Evolutionary conservation across 345 rosid species (phyloP).

Genomic region (Hibiscus trionum): DNA sequence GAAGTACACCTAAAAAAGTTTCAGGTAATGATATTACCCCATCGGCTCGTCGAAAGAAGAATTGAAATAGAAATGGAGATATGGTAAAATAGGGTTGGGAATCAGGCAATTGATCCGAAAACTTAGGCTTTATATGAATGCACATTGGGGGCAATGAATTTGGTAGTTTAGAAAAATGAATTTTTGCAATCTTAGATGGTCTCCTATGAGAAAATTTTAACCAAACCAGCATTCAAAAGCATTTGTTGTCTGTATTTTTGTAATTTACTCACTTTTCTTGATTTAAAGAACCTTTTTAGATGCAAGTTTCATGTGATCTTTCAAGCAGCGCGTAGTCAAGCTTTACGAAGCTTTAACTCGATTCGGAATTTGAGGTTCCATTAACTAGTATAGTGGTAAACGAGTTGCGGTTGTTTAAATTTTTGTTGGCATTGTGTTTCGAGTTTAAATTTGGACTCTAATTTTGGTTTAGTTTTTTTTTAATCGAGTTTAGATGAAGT

Average conservation of each 20-base stretch:
- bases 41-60: constrained; percentile 8
- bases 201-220: neutral
- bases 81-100: constrained; percentile 3
- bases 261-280: neutral
- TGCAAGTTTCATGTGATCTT: neutral
- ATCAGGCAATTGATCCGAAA: neutral
- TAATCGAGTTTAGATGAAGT: too few relatives aligned
- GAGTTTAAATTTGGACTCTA: too few relatives aligned
- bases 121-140: too few relatives aligned
- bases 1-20: constrained; percentile 11
- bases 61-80: constrained; percentile 10
- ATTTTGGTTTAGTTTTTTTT: too few relatives aligned
- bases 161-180: neutral
- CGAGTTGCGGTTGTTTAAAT: too few relatives aligned
- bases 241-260: neutral
- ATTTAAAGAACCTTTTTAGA: neutral
- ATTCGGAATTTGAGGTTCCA: neutral
- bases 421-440: too few relatives aligned
- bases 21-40: constrained; percentile 19
- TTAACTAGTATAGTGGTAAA: too few relatives aligned
- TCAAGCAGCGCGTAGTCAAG: neutral
- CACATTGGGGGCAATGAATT: neutral
- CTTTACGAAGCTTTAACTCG: neutral
- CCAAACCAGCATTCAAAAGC: neutral
- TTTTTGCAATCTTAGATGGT: neutral